Evolutionary conservation across 805 yeast species (phyloP), one percentile per base, ranked within the genome.

Genomic region (Yarrowia sp.): DNA sequence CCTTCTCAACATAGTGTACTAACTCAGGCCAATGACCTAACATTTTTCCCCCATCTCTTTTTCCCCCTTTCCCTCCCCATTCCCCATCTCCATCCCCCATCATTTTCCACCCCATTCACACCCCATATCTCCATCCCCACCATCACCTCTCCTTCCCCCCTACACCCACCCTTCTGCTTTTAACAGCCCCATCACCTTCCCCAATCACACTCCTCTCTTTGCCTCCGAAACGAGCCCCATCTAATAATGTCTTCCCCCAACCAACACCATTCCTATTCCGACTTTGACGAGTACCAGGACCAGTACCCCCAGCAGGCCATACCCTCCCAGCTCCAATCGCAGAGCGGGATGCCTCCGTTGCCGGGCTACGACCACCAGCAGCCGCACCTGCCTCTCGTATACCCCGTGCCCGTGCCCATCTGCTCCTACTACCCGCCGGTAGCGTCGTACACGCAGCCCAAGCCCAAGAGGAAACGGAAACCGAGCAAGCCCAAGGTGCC

Each of bases 381-480:
- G 48, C 48, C 63, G 11, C 63, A 56, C 26, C 48, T 41, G 15
- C 63, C 63, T 12, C 48, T 56, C 5, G 48, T 56, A 22, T 56
- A 41, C 63, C 63, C 63, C 12, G 63, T 56, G 9, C 63, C 63
- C 26, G 63, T 56, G 11, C 63, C 63, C 63, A 56, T 56, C 15
- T 41, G 48, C 48, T 56, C 63, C 38, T 56, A 56, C 63, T 53
- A 53, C 22, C 63, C 63, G 11, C 80, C 81, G 2, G 78, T 77
- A 8, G 79, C 75, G 46, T 72, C 63, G 15, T 53, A 53, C 45
- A 40, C 45, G 78, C 11, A 80, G 79, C 14, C 63, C 9, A 56
- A 56, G 7, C 63, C 63, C 22, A 56, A 56, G 48, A 48, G 63
- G 32, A 56, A 56, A 22, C 63, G 63, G 8, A 56, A 41, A n/a